Conservation (phyloP, 768 basidiomycete species). For the Boletus barrowsii region DNA sequence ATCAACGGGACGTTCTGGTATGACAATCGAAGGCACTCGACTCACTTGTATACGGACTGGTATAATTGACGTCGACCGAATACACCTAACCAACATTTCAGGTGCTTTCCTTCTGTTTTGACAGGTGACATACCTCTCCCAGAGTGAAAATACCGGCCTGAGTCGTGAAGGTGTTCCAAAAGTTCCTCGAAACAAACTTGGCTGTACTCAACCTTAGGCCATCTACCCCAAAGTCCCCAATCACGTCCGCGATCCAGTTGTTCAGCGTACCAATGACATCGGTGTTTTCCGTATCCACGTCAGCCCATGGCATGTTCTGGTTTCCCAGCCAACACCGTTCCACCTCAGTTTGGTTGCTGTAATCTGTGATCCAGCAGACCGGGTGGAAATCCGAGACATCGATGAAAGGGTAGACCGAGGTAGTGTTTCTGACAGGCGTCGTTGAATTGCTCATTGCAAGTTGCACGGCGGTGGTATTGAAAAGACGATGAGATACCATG, state of each 20-base stretch:
- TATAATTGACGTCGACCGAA: constrained; percentile 39
- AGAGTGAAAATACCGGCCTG: constrained; percentile 51
- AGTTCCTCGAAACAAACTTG: constrained; percentile 52
- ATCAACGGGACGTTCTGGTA: neutral
- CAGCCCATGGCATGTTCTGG: constrained; percentile 48
- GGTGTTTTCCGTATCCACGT: constrained; percentile 53
- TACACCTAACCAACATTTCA: constrained; percentile 34
- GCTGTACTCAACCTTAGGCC: constrained; percentile 59
- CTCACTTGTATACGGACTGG: constrained; percentile 41
- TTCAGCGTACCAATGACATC: constrained; percentile 43
- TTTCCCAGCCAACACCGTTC: constrained; percentile 65
- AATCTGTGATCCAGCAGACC: constrained; percentile 41
- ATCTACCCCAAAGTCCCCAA: constrained; percentile 48
- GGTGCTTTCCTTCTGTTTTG: constrained; percentile 14
- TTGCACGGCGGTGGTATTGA: constrained; percentile 23
- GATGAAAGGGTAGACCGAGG: constrained; percentile 30
- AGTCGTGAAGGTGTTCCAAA: constrained; percentile 51
- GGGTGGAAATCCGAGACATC: constrained; percentile 38
- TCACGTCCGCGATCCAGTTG: constrained; percentile 46
- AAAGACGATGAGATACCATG: constrained; percentile 39
- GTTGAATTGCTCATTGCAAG: constrained; percentile 14
- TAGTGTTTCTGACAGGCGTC: constrained; percentile 16
- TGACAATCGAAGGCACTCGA: neutral
- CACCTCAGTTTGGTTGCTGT: constrained; percentile 44
- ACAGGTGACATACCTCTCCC: constrained; percentile 44